Percentiles rank a stretch among this genome's conserved stretches.
phyloP scores from a whole-genome alignment of 1,284 basidiomycete genomes.

The Moesziomyces globuligerus region DNA sequence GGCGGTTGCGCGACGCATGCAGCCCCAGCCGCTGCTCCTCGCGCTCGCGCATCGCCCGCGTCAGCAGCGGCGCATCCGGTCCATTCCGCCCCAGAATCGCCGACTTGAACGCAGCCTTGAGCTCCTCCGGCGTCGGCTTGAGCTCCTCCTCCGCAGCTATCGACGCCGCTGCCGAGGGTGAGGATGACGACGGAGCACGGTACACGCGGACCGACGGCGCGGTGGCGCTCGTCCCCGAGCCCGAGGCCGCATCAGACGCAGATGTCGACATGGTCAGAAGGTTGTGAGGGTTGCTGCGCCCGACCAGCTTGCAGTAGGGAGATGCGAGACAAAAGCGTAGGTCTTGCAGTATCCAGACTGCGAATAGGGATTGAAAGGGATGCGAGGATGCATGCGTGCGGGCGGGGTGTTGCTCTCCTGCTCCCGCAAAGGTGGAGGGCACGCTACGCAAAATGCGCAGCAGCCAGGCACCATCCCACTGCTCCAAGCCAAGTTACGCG shows the following conservation, averaged over 20 bases:
- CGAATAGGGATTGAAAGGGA: too few relatives aligned
- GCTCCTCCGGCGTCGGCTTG: slow-evolving; percentile 77
- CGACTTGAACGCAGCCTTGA: slow-evolving; percentile 76
- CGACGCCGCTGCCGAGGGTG: background rate
- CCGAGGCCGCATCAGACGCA: background rate
- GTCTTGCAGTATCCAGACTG: too few relatives aligned
- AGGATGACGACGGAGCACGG: slow-evolving; percentile 14
- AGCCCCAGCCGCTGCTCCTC: slow-evolving; percentile 71
- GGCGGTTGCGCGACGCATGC: slow-evolving; percentile 76
- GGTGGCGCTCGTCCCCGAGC: background rate
- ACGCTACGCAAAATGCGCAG: too few relatives aligned
- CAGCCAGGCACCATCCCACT: too few relatives aligned
- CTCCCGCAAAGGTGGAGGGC: too few relatives aligned
- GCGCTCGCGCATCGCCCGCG: slow-evolving; percentile 76
- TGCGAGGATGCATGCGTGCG: too few relatives aligned
- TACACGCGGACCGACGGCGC: slow-evolving; percentile 8
- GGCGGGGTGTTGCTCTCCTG: too few relatives aligned
- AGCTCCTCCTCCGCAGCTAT: slow-evolving; percentile 64
- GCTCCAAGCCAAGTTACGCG: too few relatives aligned
- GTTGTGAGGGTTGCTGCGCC: too few relatives aligned
- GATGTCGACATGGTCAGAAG: too few relatives aligned
- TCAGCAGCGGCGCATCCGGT: slow-evolving; percentile 80
- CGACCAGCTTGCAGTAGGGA: too few relatives aligned
- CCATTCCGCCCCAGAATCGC: slow-evolving; percentile 75
- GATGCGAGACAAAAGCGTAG: too few relatives aligned